These are phyloP conservation scores for Yamadazyma spencermartinsiae DNA, from an alignment of 1,139 yeast genomes.

Conservation along the genomic window DNA sequence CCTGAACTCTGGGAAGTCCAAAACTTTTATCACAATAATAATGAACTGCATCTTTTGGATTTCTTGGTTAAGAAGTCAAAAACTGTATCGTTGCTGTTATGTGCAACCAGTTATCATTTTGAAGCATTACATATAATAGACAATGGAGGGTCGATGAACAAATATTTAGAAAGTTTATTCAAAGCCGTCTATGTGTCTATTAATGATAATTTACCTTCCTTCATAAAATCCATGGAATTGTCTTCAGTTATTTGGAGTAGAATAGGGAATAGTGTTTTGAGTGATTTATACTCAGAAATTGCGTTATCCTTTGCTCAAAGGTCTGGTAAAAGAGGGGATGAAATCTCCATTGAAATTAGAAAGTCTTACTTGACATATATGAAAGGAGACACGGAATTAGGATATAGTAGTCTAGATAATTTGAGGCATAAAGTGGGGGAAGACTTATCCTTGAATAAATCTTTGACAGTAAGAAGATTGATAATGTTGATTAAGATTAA, in stretches of 20 bases:
- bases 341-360: constrained; percentile 39
- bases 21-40: constrained; percentile 40
- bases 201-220: constrained; percentile 37
- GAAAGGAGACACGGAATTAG: constrained; percentile 40
- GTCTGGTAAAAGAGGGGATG: constrained; percentile 36
- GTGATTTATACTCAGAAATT: constrained; percentile 47
- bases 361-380: constrained; percentile 33
- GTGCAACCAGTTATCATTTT: constrained; percentile 59
- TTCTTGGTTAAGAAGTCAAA: constrained; percentile 61
- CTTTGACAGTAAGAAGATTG: constrained; percentile 38
- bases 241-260: constrained; percentile 52
- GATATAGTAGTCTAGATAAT: constrained; percentile 30
- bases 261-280: constrained; percentile 47
- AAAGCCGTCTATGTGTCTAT: constrained; percentile 56
- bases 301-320: constrained; percentile 34
- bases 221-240: constrained; percentile 48
- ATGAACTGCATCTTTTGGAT: constrained; percentile 60
- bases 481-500: constrained; percentile 37
- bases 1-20: constrained; percentile 55
- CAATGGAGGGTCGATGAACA: constrained; percentile 48
- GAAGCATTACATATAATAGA: constrained; percentile 55
- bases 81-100: constrained; percentile 51
- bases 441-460: constrained; percentile 36
- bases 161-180: constrained; percentile 52
- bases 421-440: constrained; percentile 22